Evolutionary conservation across 441 rosid genomes (phyloP), one percentile per base, ranked within the genome.

Genomic region (Corymbia citriodora): DNA sequence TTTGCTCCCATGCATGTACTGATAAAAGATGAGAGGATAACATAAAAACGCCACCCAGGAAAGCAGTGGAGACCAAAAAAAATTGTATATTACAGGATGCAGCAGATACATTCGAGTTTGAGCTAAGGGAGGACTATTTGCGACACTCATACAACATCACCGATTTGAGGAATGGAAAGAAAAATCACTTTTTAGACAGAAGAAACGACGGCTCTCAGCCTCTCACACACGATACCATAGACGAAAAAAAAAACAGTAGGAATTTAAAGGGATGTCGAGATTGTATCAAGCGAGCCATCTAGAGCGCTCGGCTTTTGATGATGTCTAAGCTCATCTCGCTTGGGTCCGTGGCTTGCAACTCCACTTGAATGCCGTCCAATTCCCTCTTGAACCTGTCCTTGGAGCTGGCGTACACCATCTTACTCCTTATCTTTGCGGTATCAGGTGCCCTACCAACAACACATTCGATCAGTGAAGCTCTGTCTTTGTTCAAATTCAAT

Each of bases 321-420:
- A 96, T 95, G 92, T 96, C 97, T 6, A 95, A 87, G 93, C 97
- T 96, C 96, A 96, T 96, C 92, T 96, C 98, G 74, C 98, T 96
- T 17, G 98, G 98, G 87, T 96, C 98, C 1, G 98, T 96, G 61
- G 97, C 98, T 90, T 96, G 98, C 89, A 96, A 94, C 95, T 96
- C 98, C 59, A 95, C 94, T 90, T 94, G 96, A 90, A 95, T 95
- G 27, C 98, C 98, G 45, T 96, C 97, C 92, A 96, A 88, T 91
- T 96, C 97, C 89, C 97, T 94, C 94, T 95, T 96, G 95, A 96
- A 96, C 92, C 96, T 95, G 90, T 96, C 98, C 89, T 96, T 96
- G 82, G 97, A 94, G 91, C 98, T 96, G 0, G 98, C 98, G 54
- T 95, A 96, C 68, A 96, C 94, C 97, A 96, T 95, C 93, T 96